A percentile compares a stretch with the other conserved stretches of the same genome.
Conservation (phyloP, 176 grass and related monocot genomes). For the Phoenix roebelenii region DNA sequence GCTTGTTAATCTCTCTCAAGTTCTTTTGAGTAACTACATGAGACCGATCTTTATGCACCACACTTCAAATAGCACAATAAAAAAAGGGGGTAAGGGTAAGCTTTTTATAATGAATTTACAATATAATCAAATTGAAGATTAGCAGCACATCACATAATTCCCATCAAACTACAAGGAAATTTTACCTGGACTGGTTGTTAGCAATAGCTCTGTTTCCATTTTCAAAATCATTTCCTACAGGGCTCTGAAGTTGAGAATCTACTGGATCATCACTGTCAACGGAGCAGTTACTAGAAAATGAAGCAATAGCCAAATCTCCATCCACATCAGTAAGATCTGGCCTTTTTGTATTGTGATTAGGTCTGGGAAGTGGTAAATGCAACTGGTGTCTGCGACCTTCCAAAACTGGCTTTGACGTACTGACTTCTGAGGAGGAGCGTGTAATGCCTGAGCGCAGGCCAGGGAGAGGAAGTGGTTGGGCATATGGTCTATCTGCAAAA, state of each 20-base stretch:
- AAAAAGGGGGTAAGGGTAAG: constrained; percentile 18
- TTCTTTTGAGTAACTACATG: constrained; percentile 35
- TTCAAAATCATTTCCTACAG: constrained; percentile 59
- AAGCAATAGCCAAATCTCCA: constrained; percentile 55
- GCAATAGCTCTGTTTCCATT: constrained; percentile 37
- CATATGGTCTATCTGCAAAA: no score
- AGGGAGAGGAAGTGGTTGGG: no score
- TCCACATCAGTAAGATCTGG: constrained; percentile 39
- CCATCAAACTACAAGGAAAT: constrained; percentile 10
- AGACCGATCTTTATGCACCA: constrained; percentile 41
- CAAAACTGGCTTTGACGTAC: background rate
- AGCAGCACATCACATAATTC: constrained; percentile 1
- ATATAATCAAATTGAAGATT: no score
- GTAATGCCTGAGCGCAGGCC: no score
- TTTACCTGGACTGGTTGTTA: constrained; percentile 29
- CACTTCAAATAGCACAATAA: constrained; percentile 38
- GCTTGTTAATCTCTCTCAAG: constrained; percentile 40
- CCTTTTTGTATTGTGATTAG: constrained; percentile 42
- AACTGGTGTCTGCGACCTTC: constrained; percentile 6
- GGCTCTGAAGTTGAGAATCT: constrained; percentile 65
- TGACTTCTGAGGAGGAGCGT: constrained; percentile 22
- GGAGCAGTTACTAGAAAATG: constrained; percentile 89
- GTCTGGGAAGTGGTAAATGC: constrained; percentile 50
- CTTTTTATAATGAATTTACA: constrained; percentile 14
- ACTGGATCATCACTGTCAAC: constrained; percentile 73